phyloP scores from a whole-genome alignment of 2,329 filamentous ascomycete genomes.

The Hansfordia pulvinata region DNA sequence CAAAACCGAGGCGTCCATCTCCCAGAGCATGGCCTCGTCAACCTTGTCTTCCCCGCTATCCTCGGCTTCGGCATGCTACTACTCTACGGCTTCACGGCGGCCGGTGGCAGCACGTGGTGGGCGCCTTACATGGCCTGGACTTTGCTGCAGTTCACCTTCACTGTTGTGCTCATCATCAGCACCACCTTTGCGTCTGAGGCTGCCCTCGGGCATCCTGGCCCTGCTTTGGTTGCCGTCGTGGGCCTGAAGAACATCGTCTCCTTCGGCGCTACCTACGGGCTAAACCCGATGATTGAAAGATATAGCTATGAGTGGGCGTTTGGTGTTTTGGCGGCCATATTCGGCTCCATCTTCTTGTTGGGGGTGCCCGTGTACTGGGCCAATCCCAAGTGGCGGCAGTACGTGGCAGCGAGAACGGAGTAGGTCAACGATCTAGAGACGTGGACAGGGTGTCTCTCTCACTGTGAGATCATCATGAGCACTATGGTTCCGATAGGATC shows the following conservation, averaged over 20 bases:
- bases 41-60: slow-evolving; percentile 6
- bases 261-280: slow-evolving; percentile 16
- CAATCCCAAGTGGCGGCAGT: slow-evolving; percentile 8
- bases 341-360: slow-evolving; percentile 8
- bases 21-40: slow-evolving; percentile 9
- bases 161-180: slow-evolving; percentile 12
- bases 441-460: too few species aligned
- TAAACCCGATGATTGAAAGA: slow-evolving; percentile 16
- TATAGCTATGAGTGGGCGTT: slow-evolving; percentile 7
- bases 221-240: slow-evolving; percentile 18
- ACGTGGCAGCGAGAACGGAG: too few species aligned
- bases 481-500: too few species aligned
- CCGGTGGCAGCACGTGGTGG: slow-evolving; percentile 3
- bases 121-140: slow-evolving; percentile 16
- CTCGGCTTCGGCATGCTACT: slow-evolving; percentile 8
- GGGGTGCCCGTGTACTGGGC: slow-evolving; percentile 9
- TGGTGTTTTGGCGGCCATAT: slow-evolving; percentile 7
- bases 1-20: slow-evolving; percentile 9
- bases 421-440: too few species aligned
- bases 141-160: slow-evolving; percentile 14
- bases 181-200: slow-evolving; percentile 20
- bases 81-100: slow-evolving; percentile 6
- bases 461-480: too few species aligned
- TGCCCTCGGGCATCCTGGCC: slow-evolving; percentile 18
- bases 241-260: slow-evolving; percentile 19